phyloP scores from a whole-genome alignment of 106 monocot species.

The Chionographis japonica region DNA sequence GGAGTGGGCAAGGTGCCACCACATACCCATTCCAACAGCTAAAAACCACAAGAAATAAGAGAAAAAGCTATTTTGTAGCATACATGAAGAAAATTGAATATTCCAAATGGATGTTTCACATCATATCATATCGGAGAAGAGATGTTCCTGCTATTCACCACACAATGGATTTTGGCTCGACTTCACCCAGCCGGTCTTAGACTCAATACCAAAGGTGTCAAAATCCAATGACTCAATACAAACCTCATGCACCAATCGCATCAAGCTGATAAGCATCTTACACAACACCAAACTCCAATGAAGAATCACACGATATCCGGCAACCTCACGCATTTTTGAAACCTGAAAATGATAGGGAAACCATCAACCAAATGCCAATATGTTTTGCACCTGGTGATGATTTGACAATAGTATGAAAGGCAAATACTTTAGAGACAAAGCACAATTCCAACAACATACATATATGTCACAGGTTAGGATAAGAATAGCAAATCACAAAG shows the following conservation, averaged over 20 bases:
- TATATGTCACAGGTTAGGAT: too few relatives aligned
- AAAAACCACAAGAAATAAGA: too few relatives aligned
- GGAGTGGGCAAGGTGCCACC: too few relatives aligned
- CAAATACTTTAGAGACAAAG: neutral
- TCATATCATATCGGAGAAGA: neutral
- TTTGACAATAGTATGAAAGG: neutral
- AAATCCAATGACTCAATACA: too few relatives aligned
- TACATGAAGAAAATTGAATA: neutral
- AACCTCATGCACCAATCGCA: conserved; percentile 98
- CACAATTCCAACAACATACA: too few relatives aligned
- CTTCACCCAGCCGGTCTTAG: too few relatives aligned
- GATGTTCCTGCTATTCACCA: neutral
- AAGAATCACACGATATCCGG: conserved; percentile 11
- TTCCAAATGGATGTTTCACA: too few relatives aligned
- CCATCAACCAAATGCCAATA: too few relatives aligned
- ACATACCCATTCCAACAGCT: neutral
- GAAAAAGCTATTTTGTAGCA: neutral
- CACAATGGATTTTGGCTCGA: too few relatives aligned
- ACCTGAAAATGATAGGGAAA: conserved; percentile 28
- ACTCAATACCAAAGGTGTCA: too few relatives aligned
- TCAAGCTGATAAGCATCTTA: conserved; percentile 96
- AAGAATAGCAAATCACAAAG: too few relatives aligned
- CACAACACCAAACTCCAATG: conserved; percentile 70
- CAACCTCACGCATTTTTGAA: conserved; percentile 93
- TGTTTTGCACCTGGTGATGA: too few relatives aligned